These are phyloP conservation scores for Atractiella rhizophila DNA, from an alignment of 768 basidiomycete species.

Conservation along the genomic window DNA sequence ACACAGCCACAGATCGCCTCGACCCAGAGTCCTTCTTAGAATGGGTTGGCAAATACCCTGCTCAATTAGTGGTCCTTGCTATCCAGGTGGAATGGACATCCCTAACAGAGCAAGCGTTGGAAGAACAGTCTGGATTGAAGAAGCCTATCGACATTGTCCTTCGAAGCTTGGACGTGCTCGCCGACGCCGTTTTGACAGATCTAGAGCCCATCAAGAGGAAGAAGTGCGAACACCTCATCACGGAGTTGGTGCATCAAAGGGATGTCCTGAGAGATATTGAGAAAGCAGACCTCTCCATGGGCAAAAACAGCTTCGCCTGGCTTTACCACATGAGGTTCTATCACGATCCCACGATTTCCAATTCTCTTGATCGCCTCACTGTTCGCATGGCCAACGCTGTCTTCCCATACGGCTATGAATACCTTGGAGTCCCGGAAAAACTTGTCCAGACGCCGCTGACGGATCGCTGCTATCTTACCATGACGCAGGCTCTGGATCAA, in stretches of 20 bases:
- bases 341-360: constrained; percentile 41
- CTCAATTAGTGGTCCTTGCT: constrained; percentile 86
- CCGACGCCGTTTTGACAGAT: constrained; percentile 81
- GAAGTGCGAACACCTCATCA: constrained; percentile 96
- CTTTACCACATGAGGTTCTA: constrained; percentile 98
- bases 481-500: constrained; percentile 82
- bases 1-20: constrained; percentile 38
- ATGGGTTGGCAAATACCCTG: constrained; percentile 87
- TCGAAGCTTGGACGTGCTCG: constrained; percentile 75
- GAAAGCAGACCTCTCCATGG: constrained; percentile 46
- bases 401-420: constrained; percentile 97
- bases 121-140: constrained; percentile 33
- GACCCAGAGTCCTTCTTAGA: constrained; percentile 41
- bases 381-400: constrained; percentile 70
- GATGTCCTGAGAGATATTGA: constrained; percentile 83
- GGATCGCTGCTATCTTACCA: constrained; percentile 80
- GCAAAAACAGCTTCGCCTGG: constrained; percentile 59
- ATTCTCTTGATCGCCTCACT: constrained; percentile 51
- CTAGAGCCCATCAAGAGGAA: constrained; percentile 70
- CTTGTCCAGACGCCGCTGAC: constrained; percentile 95
- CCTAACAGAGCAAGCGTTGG: constrained; percentile 48
- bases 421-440: constrained; percentile 84
- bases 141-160: constrained; percentile 45
- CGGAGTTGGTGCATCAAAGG: constrained; percentile 90
- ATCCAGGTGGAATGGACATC: constrained; percentile 84